These are phyloP conservation scores for Nicotiana obtusifolia DNA, from an alignment of 257 asterid genomes.

Conservation along the genomic window DNA sequence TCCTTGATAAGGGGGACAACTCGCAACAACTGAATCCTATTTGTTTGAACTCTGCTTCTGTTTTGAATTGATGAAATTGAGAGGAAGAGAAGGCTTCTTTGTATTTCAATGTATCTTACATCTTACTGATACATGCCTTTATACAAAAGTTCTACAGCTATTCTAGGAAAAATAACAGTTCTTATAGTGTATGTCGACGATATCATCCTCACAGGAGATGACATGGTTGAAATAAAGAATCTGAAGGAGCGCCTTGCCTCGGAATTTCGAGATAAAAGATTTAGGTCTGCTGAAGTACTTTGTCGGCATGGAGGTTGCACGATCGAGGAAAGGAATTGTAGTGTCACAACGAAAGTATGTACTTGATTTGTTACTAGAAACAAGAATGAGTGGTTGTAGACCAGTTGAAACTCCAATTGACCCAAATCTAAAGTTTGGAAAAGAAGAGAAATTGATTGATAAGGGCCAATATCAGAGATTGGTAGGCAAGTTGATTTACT, in stretches of 20 bases:
- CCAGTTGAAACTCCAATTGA: neutral
- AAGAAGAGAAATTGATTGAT: neutral
- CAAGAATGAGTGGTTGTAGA: neutral
- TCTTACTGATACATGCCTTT: no score
- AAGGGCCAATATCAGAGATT: neutral
- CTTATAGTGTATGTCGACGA: constrained; percentile 8
- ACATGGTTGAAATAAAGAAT: neutral
- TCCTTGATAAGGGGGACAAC: neutral
- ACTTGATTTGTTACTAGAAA: neutral
- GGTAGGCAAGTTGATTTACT: neutral
- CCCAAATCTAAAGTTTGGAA: neutral
- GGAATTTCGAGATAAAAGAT: constrained; percentile 10
- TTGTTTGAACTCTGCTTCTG: neutral
- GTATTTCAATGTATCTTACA: no score
- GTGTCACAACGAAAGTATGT: neutral
- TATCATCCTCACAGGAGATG: constrained; percentile 4
- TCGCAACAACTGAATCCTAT: neutral
- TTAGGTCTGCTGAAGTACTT: neutral
- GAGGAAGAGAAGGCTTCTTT: no score
- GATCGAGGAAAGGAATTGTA: neutral
- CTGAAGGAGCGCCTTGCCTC: neutral
- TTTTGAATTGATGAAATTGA: neutral
- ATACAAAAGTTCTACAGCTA: no score
- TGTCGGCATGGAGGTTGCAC: constrained; percentile 7
- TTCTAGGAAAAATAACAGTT: neutral